phyloP scores from a whole-genome alignment of 352 stramenopile species.

The Phytopythium aichiense region DNA sequence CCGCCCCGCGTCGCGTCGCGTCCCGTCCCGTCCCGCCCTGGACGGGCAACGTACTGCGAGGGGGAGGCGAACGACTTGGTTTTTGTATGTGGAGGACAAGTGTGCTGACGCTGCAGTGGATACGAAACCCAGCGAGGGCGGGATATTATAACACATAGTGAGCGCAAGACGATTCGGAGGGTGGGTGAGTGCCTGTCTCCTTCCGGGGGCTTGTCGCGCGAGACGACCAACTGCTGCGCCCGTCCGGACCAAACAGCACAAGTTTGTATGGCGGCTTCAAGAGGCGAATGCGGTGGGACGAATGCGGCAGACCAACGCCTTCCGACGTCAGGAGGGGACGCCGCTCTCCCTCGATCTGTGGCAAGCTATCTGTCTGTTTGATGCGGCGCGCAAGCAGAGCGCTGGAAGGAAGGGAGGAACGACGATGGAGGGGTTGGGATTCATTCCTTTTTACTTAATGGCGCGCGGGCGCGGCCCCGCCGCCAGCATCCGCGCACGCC shows the following conservation, averaged over 20 bases:
- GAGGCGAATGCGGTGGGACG: neutral
- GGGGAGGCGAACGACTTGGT: neutral
- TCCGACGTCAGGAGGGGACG: no score
- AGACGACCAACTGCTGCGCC: neutral
- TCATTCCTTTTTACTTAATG: slow-evolving; percentile 7
- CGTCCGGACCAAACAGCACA: neutral
- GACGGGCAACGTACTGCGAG: neutral
- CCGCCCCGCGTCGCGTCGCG: neutral
- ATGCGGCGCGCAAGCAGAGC: neutral
- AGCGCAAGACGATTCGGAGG: neutral
- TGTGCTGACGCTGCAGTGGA: neutral
- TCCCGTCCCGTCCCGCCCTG: no score
- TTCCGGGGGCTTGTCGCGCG: neutral
- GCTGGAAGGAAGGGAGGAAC: neutral
- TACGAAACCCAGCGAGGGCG: neutral
- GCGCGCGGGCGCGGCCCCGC: neutral
- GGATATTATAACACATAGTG: neutral
- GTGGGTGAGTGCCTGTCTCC: neutral
- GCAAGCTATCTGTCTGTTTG: neutral
- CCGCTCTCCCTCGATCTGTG: no score
- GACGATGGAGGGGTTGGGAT: neutral
- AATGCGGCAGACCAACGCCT: no score
- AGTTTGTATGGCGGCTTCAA: neutral
- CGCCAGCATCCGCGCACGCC: neutral
- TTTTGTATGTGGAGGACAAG: neutral